Base-by-base conservation (phyloP, 2,329 filamentous ascomycete genomes). In the Scopulariopsis brevicaulis region DNA sequence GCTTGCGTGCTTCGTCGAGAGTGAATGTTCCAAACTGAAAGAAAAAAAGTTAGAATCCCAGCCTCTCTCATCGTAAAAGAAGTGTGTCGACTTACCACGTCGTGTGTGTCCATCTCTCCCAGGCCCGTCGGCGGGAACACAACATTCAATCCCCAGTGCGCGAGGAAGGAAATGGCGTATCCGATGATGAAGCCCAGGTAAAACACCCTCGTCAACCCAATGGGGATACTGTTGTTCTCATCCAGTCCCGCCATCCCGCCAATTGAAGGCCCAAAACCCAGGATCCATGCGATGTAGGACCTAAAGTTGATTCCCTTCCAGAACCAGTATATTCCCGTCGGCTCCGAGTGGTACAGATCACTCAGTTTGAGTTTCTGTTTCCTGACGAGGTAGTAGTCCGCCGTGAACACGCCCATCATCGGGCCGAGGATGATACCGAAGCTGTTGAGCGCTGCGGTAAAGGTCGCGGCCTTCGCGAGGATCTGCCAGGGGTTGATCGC, bases 401-500 rank as follows among this genome's bases (percentile, higher is more conserved):
- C 25, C 18, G 32, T 24, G 18, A 54, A 20, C 15, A 54, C 18
- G 18, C 53, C 53, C 18, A 20, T 35, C 53, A 54, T 54, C 5
- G 53, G 53, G 18, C 28, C 53, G n/a, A 54, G 53, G 32, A 54
- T 20, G 53, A 54, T 24, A 12, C 18, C 54, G 12, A 74, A 80
- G 1, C 69, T 71, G 6, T 65, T 69, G 18, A 80, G 65, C 1
- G 78, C 76, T 25, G 66, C 70, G 60, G 78, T 72, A 66, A 80
- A 79, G 0, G 53, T 54, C 18, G 28, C 72, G 74, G 11, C 69
- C 65, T 1, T 77, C 8, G 71, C 70, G 3, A 81, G 67, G 0
- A 81, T 68, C 59, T 80, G 67, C 79, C 79, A 82, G 0, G 79
- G 79, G 59, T 74, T 74, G 34, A 74, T 69, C 0, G 70, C 69